phyloP scores from a whole-genome alignment of 2,329 filamentous ascomycete genomes.

The Trichoderma sp. region DNA sequence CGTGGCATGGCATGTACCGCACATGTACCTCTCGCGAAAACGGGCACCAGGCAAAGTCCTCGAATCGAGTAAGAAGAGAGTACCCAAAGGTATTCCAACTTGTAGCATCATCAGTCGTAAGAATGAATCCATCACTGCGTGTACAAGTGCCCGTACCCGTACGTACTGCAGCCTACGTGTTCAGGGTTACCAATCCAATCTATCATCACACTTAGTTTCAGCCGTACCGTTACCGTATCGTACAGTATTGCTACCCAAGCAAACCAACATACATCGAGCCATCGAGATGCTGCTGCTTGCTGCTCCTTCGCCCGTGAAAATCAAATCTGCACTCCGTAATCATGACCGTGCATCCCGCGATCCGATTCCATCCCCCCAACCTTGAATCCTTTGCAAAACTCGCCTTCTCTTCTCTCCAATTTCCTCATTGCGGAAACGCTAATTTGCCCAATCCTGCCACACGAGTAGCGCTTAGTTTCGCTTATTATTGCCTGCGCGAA shows the following conservation, averaged over 20 bases:
- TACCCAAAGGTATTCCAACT: background rate
- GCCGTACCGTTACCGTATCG: no score
- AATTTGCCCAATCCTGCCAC: background rate
- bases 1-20: background rate
- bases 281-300: no score
- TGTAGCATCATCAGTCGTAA: background rate
- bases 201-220: no score
- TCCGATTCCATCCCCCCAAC: background rate
- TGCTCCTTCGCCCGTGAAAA: no score
- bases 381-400: background rate
- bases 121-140: no score
- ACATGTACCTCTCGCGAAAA: background rate
- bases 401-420: background rate
- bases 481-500: constrained; percentile 1
- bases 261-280: no score
- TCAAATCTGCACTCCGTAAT: no score
- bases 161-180: no score
- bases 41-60: background rate
- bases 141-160: no score
- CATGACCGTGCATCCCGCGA: no score
- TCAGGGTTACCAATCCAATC: no score
- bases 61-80: background rate
- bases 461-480: constrained; percentile 13
- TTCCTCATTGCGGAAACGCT: background rate
- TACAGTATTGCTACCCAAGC: no score